Percentiles rank a stretch among this genome's conserved stretches.
phyloP scores from a whole-genome alignment of 2,329 filamentous ascomycete genomes.

The Colletotrichum sp. region DNA sequence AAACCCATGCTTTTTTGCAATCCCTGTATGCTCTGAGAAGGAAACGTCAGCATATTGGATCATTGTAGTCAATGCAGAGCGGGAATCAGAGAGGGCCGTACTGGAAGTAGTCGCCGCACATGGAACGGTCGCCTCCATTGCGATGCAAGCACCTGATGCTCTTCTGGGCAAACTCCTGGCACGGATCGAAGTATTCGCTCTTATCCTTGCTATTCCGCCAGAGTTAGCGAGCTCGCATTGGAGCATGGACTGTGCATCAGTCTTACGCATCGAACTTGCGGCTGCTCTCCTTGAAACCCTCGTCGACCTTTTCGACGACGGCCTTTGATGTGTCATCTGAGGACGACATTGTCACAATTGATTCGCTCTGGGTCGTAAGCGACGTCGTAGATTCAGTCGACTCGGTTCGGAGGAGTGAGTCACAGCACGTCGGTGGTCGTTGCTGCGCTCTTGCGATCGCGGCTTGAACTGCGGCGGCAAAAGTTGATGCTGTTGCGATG shows the following conservation, averaged over 20 bases:
- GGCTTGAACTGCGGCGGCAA: not conserved
- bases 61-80: not conserved
- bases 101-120: slow-evolving; percentile 97
- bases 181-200: slow-evolving; percentile 94
- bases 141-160: slow-evolving; percentile 89
- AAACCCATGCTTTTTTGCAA: slow-evolving; percentile 94
- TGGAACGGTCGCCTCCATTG: slow-evolving; percentile 83
- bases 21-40: slow-evolving; percentile 81
- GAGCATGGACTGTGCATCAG: not conserved
- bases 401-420: not conserved
- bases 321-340: not conserved
- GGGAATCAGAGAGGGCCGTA: slow-evolving; percentile 39
- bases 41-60: not conserved
- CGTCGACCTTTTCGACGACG: not conserved
- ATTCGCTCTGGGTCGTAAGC: not conserved
- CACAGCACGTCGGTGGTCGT: not conserved
- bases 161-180: slow-evolving; percentile 85
- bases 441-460: not conserved
- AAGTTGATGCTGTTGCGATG: not conserved
- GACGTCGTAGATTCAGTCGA: not conserved
- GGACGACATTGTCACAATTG: not conserved
- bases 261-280: slow-evolving; percentile 69
- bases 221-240: not conserved
- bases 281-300: slow-evolving; percentile 37
- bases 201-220: slow-evolving; percentile 71